phyloP scores from a whole-genome alignment of 805 yeast genomes.

The Metschnikowia bowlesiae region DNA sequence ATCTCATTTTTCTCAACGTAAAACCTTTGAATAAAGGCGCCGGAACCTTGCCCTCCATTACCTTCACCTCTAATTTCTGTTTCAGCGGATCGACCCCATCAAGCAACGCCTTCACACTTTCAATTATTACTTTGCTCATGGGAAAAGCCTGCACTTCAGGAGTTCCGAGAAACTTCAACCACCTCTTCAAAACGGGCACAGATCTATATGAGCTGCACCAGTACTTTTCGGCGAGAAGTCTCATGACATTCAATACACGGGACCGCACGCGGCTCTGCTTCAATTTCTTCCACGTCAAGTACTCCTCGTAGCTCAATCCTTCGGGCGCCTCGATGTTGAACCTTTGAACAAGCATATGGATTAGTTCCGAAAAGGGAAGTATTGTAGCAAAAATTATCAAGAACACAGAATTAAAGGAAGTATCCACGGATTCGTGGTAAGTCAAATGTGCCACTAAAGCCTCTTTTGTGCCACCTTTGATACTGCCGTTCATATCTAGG shows the following conservation, averaged over 20 bases:
- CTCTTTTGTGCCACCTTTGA: slow-evolving; percentile 78
- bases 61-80: background rate
- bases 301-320: slow-evolving; percentile 79
- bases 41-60: slow-evolving; percentile 27
- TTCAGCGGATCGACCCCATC: slow-evolving; percentile 24
- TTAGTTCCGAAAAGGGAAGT: slow-evolving; percentile 59
- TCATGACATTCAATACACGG: slow-evolving; percentile 64
- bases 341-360: slow-evolving; percentile 55
- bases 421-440: slow-evolving; percentile 60
- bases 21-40: slow-evolving; percentile 38
- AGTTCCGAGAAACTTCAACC: slow-evolving; percentile 28
- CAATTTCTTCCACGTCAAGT: slow-evolving; percentile 67
- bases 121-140: slow-evolving; percentile 26
- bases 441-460: slow-evolving; percentile 80
- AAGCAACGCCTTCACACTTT: slow-evolving; percentile 22
- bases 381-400: slow-evolving; percentile 74
- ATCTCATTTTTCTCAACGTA: slow-evolving; percentile 38
- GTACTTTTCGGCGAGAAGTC: slow-evolving; percentile 58
- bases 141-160: slow-evolving; percentile 23
- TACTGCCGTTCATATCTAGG: slow-evolving; percentile 63
- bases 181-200: slow-evolving; percentile 33
- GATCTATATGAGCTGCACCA: slow-evolving; percentile 65
- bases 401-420: slow-evolving; percentile 63
- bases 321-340: slow-evolving; percentile 79
- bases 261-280: slow-evolving; percentile 65